A percentile compares a stretch with the other conserved stretches of the same genome.
Evolutionary conservation across 1,284 basidiomycete genomes (phyloP).

Genomic region (Tilletia setariae): DNA sequence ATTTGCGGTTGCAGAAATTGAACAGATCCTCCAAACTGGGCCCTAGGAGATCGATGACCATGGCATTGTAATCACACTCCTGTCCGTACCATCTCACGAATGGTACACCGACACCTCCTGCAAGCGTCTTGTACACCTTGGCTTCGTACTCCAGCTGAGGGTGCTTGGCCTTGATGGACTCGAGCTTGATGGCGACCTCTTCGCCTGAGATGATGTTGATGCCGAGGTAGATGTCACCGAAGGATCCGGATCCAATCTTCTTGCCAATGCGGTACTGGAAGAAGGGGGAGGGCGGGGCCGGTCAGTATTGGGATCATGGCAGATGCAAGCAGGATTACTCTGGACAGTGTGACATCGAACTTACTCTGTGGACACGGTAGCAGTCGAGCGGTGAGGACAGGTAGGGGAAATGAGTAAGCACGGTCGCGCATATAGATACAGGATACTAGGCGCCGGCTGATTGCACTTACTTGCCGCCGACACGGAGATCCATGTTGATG

Average conservation of each 20-base stretch:
- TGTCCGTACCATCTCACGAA: constrained; percentile 98
- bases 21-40: constrained; percentile 97
- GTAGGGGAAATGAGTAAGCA: not conserved
- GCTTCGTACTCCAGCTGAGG: constrained; percentile 97
- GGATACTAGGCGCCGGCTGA: not conserved
- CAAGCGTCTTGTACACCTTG: constrained; percentile 70
- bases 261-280: constrained; percentile 76
- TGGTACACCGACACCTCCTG: constrained; percentile 96
- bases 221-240: constrained; percentile 99
- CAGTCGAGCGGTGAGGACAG: not conserved
- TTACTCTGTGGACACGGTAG: not conserved
- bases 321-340: not conserved
- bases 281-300: not conserved
- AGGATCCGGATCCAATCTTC: constrained; percentile 99
- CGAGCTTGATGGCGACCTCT: constrained; percentile 99
- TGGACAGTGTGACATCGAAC: not conserved
- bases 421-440: not conserved
- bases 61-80: constrained; percentile 99
- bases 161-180: constrained; percentile 98
- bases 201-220: constrained; percentile 99
- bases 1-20: constrained; percentile 99
- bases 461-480: constrained; percentile 81
- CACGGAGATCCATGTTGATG: constrained; percentile 75
- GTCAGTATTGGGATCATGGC: not conserved
- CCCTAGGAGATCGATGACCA: constrained; percentile 96